Base-by-base conservation (phyloP, 2,329 filamentous ascomycete genomes). In the Bisporella sp. region DNA sequence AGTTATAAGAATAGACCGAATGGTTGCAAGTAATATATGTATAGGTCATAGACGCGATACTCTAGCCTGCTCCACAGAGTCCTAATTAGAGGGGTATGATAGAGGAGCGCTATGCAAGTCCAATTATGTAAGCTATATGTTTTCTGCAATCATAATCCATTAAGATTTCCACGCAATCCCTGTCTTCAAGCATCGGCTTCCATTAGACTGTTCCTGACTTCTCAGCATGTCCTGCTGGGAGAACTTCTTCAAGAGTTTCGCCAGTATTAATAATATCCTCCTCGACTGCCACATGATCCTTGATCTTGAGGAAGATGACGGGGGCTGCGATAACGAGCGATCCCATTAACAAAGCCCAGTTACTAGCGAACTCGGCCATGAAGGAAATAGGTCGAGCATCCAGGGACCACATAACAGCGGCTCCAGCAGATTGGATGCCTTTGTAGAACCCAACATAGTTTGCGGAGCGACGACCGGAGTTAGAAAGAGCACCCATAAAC, bases 381-480 rank as follows among this genome's bases (percentile, higher is more conserved):
- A 79, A 95, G 0, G 83, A 71, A 32, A 78, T 76, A 40, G 78
- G 71, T 33, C 76, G 50, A 30, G 74, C 75, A 62, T 93, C 87
- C 48, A 93, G 67, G 30, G 81, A 78, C 82, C 81, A 87, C 62
- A 81, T 86, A 60, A 91, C 79, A 52, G 87, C 89, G 3, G 84
- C 83, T 60, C 89, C 89, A 13, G 87, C 88, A n/a, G 87, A 92
- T 68, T 95, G 89, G 57, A 95, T 87, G 46, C 85, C 85, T 73
- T 93, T 93, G 78, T 93, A 93, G 74, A 87, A 91, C 55, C 88
- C 91, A 41, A 89, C 87, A 63, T 92, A 86, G 74, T 96, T 96
- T 71, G 92, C 91, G 31, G 92, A 80, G 68, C 90, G 92, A 68
- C 91, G 89, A 54, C 87, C 82, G 56, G 92, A 95, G 79, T 97